Evolutionary conservation across 805 yeast species (phyloP), one percentile per base, ranked within the genome.

Genomic region (Suhomyces sp.): DNA sequence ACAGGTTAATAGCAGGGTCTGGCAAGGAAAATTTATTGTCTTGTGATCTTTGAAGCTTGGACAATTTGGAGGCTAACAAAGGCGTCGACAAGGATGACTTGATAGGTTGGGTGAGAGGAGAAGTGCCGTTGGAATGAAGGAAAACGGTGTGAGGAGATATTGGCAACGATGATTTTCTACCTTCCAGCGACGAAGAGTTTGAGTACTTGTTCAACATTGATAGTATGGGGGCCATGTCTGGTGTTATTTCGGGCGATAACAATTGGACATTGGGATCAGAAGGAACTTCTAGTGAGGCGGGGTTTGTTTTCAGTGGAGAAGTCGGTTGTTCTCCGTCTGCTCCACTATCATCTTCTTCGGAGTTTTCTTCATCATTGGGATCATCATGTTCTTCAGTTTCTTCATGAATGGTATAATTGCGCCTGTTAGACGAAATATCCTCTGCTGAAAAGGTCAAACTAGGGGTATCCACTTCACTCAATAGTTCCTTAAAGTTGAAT

Each of bases 401-500:
- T 15, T 41, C 44, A n/a, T 41, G 35, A n/a, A 41, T 40, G 22
- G 44, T 40, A 20, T n/a, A n/a, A n/a, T 26, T 34, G 20, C 37
- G 28, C 16, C 30, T 26, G 13, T 14, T 14, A n/a, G 17, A 15
- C 5, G 17, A 4, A 8, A 14, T 25, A 25, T n/a, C 15, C 27
- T 25, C 27, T 1, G 27, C 7, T 15, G 21, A 21, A n/a, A 16
- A 27, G 9, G 30, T 11, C 19, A 21, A 15, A 28, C n/a, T n/a
- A n/a, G n/a, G n/a, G n/a, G 31, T n/a, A 9, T 32, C 36, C 23
- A 36, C 10, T 16, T 35, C 38, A n/a, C 24, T 22, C 36, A 31
- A 15, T 31, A 66, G 39, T 12, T 56, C 55, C 38, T 67, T 67
- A 46, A 80, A 80, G 43, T 69, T 64, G 47, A 71, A 81, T 2